phyloP scores from a whole-genome alignment of 140 eudicot genomes.

The Senecio squalidus region DNA sequence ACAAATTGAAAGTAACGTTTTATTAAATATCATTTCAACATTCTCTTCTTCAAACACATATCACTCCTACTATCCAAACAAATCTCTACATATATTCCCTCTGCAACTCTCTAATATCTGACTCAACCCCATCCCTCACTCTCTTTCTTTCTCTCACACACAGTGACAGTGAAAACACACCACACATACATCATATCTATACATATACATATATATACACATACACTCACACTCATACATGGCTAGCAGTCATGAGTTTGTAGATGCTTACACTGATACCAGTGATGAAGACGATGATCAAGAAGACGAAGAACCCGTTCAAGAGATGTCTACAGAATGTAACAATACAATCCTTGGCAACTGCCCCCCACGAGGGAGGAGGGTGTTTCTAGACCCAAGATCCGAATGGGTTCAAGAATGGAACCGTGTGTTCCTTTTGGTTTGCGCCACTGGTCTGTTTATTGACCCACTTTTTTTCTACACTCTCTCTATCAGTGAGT shows the following conservation, averaged over 20 bases:
- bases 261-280: constrained; percentile 24
- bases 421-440: constrained; percentile 84
- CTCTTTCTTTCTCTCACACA: constrained; percentile 11
- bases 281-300: constrained; percentile 14
- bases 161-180: constrained; percentile 22
- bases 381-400: constrained; percentile 45
- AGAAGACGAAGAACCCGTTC: constrained; percentile 17
- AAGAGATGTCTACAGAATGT: constrained; percentile 9
- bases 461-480: constrained; percentile 93
- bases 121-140: constrained; percentile 2
- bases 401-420: constrained; percentile 75
- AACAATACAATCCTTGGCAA: background rate
- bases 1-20: background rate
- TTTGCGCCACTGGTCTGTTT: constrained; percentile 71
- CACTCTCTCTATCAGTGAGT: constrained; percentile 65
- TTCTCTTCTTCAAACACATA: constrained; percentile 3
- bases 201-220: background rate
- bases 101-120: background rate
- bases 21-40: background rate
- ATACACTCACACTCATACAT: constrained; percentile 11
- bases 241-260: constrained; percentile 28
- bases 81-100: constrained; percentile 35
- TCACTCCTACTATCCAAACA: constrained; percentile 22
- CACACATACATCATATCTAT: too few relatives aligned
- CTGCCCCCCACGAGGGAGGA: constrained; percentile 31